These are phyloP conservation scores for Saccharomyces hybrid DNA, from an alignment of 1,139 yeast species.

Conservation along the genomic window DNA sequence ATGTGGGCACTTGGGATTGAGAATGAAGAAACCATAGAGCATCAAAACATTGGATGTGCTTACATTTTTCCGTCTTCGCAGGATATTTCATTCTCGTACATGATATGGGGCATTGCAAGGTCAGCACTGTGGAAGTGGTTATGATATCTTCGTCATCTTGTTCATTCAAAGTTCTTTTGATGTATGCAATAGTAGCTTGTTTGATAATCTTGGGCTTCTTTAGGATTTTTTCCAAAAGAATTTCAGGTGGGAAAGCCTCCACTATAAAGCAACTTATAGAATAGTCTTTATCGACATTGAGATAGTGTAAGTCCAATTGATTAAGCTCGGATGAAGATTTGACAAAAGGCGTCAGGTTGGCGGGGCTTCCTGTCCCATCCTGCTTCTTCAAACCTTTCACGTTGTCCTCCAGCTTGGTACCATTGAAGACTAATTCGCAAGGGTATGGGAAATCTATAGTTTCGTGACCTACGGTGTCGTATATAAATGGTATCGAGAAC, in stretches of 20 bases:
- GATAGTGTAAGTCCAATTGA: constrained; percentile 42
- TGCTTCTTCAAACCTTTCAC: constrained; percentile 52
- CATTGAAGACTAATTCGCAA: constrained; percentile 47
- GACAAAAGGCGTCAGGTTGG: constrained; percentile 41
- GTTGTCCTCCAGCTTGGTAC: constrained; percentile 38
- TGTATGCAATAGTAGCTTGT: constrained; percentile 36
- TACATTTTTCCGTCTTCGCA: constrained; percentile 45
- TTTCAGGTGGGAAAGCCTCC: constrained; percentile 36
- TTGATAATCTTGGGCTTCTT: constrained; percentile 38
- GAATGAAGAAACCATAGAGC: constrained; percentile 46
- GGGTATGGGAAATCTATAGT: constrained; percentile 49
- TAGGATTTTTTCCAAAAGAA: constrained; percentile 24
- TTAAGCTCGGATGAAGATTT: constrained; percentile 32
- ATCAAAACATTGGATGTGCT: constrained; percentile 62
- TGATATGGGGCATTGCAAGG: constrained; percentile 55
- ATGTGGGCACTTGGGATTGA: constrained; percentile 50
- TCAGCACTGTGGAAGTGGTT: constrained; percentile 43
- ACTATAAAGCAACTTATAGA: constrained; percentile 44
- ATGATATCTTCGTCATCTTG: constrained; percentile 43
- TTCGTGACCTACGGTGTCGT: constrained; percentile 30
- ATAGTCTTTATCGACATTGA: constrained; percentile 38
- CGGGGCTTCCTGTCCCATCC: constrained; percentile 56
- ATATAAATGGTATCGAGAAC: constrained; percentile 26
- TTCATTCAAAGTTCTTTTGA: constrained; percentile 30
- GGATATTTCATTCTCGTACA: constrained; percentile 49